Percentiles rank a stretch among this genome's conserved stretches.
Evolutionary conservation across 495 filamentous ascomycete species (phyloP).

Genomic region (Evansstolkia leycettana): DNA sequence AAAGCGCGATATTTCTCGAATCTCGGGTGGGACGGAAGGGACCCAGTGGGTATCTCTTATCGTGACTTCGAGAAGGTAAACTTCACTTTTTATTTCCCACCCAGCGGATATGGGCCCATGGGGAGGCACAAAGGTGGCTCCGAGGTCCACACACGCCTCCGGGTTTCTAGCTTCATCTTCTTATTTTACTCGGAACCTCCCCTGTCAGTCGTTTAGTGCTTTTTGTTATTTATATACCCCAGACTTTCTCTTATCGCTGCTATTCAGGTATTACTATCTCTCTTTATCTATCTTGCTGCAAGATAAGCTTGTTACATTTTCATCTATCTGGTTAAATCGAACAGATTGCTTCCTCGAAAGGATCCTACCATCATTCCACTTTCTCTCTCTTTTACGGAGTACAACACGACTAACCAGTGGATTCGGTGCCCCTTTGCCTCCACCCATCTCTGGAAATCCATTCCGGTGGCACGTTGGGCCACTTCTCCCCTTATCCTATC

Average conservation of each 20-base stretch:
- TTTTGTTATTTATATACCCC: not conserved
- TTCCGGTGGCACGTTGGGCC: not conserved
- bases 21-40: no score
- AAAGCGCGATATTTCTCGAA: no score
- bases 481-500: no score
- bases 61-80: no score
- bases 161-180: not conserved
- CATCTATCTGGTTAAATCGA: not conserved
- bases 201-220: slow-evolving; percentile 1
- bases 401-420: not conserved
- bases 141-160: no score
- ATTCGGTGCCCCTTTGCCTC: not conserved
- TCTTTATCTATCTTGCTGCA: not conserved
- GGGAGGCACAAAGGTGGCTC: no score
- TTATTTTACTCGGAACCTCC: not conserved
- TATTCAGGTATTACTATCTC: no score
- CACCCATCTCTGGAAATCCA: not conserved
- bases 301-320: not conserved
- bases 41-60: no score
- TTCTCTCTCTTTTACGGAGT: no score
- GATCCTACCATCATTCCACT: not conserved
- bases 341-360: not conserved
- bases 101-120: no score
- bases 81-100: no score
- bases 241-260: no score